These are phyloP conservation scores for Bocquillonia castaneifolia DNA, from an alignment of 441 rosid genomes.

Conservation along the genomic window DNA sequence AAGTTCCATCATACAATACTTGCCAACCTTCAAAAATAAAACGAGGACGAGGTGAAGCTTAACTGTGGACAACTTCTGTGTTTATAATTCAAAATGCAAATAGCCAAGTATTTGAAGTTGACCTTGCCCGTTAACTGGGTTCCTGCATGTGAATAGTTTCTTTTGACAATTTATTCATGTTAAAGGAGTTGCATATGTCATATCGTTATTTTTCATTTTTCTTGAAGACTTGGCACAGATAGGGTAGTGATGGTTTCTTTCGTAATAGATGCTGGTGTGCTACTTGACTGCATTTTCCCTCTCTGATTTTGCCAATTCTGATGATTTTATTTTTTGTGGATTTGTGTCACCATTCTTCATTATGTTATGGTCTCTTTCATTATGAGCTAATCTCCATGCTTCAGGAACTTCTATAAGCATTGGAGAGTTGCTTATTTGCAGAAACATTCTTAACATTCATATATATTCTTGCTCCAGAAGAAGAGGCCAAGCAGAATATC, in stretches of 20 bases:
- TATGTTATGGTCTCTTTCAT: neutral
- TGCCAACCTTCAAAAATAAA: too few species aligned
- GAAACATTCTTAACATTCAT: slow-evolving; percentile 19
- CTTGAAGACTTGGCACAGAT: neutral
- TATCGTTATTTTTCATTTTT: too few species aligned
- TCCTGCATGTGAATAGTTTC: too few species aligned
- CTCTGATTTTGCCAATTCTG: neutral
- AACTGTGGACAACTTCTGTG: neutral
- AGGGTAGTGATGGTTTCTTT: neutral
- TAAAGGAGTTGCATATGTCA: neutral
- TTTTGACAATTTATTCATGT: neutral
- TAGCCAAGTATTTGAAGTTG: neutral
- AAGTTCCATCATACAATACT: too few species aligned
- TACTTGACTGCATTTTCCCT: neutral
- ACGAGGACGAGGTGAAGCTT: neutral
- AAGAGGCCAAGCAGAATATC: slow-evolving; percentile 59
- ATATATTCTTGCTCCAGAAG: slow-evolving; percentile 44
- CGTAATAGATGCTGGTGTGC: neutral
- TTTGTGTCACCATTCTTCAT: neutral
- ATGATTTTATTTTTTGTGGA: neutral
- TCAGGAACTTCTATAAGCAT: neutral
- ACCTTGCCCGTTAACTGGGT: neutral
- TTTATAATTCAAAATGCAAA: neutral
- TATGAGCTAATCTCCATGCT: neutral
- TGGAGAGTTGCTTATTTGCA: neutral